Conservation (phyloP, 2,329 filamentous ascomycete genomes). For the Didymella keratinophila region DNA sequence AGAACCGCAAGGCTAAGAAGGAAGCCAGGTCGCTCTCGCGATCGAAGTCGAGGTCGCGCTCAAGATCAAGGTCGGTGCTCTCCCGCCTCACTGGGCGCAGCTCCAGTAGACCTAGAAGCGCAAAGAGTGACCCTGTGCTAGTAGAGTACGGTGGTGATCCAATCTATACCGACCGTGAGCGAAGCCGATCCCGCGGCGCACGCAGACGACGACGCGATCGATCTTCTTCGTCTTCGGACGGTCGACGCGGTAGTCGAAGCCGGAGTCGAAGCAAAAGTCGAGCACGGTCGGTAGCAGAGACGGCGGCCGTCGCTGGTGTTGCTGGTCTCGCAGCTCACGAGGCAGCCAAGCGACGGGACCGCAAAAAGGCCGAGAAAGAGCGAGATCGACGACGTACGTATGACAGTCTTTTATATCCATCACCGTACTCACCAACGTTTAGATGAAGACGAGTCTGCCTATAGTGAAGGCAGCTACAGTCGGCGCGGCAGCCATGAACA, state of each 20-base stretch:
- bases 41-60: constrained; percentile 49
- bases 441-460: constrained; percentile 49
- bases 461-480: constrained; percentile 46
- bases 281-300: constrained; percentile 61
- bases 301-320: constrained; percentile 65
- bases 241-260: constrained; percentile 50
- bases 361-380: constrained; percentile 63
- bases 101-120: constrained; percentile 51
- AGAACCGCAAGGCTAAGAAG: constrained; percentile 68
- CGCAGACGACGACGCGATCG: constrained; percentile 53
- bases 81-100: constrained; percentile 50
- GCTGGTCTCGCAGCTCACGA: constrained; percentile 66
- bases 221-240: constrained; percentile 52
- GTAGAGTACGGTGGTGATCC: constrained; percentile 72
- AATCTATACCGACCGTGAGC: constrained; percentile 61
- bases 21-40: constrained; percentile 59
- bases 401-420: neutral
- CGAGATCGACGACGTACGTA: constrained; percentile 60
- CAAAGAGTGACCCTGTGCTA: constrained; percentile 60
- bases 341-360: constrained; percentile 63
- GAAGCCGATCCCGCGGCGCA: constrained; percentile 40
- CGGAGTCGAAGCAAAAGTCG: constrained; percentile 58
- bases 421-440: constrained; percentile 28
- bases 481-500: constrained; percentile 17
- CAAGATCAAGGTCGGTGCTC: constrained; percentile 56